Evolutionary conservation across 306 rosid genomes (phyloP).

Genomic region (Sindora glabra): DNA sequence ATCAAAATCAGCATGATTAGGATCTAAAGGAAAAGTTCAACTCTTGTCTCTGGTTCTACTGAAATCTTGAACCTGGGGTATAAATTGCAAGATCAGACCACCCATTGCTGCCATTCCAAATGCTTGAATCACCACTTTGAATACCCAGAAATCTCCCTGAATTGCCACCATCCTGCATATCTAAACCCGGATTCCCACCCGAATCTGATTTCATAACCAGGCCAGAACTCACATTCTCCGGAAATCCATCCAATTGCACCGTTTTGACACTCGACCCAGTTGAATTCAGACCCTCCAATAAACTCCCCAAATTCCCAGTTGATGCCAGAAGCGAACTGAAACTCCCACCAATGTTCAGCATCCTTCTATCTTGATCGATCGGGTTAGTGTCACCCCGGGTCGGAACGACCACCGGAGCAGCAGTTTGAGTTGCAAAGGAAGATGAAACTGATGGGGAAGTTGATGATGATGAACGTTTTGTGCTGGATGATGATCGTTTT

Average conservation of each 20-base stretch:
- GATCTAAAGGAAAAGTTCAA: background rate
- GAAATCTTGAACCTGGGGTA: constrained; percentile 73
- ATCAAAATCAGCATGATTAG: constrained; percentile 19
- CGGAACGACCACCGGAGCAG: constrained; percentile 25
- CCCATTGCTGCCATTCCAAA: constrained; percentile 59
- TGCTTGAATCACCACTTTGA: constrained; percentile 58
- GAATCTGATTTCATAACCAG: constrained; percentile 24
- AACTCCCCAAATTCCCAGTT: constrained; percentile 45
- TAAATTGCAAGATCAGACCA: constrained; percentile 93
- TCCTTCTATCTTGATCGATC: constrained; percentile 24
- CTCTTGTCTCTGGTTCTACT: constrained; percentile 28
- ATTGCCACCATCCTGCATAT: constrained; percentile 31
- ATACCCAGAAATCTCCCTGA: constrained; percentile 44
- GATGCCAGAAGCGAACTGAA: constrained; percentile 68
- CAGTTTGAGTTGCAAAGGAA: constrained; percentile 6
- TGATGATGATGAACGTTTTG: constrained; percentile 38
- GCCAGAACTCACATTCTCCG: constrained; percentile 36
- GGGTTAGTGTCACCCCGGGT: constrained; percentile 2
- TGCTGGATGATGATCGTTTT: constrained; percentile 36
- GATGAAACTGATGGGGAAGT: constrained; percentile 34
- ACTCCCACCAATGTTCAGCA: constrained; percentile 38
- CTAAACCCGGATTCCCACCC: constrained; percentile 33
- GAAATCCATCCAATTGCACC: constrained; percentile 39
- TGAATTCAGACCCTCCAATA: constrained; percentile 48
- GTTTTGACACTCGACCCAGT: constrained; percentile 49